These are phyloP conservation scores for Mucor lusitanicus DNA, from an alignment of 371 early-diverging fungal genomes.

Conservation along the genomic window DNA sequence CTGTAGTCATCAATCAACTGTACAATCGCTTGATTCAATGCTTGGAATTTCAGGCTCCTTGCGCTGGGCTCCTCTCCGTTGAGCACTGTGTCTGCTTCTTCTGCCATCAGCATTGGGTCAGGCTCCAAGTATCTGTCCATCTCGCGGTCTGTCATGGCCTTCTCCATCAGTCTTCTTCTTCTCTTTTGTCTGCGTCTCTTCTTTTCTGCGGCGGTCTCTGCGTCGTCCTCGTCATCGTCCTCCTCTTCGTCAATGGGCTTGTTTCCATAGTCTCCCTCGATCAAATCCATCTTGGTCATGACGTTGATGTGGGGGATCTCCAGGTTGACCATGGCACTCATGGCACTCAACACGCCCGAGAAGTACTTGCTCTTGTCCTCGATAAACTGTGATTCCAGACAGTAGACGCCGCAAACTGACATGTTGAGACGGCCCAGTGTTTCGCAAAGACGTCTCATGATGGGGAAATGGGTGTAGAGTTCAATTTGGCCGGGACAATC, in stretches of 20 bases:
- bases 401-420: slow-evolving; percentile 88
- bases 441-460: slow-evolving; percentile 85
- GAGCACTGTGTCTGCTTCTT: slow-evolving; percentile 66
- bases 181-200: slow-evolving; percentile 35
- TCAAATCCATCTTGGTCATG: slow-evolving; percentile 96
- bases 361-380: slow-evolving; percentile 95
- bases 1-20: slow-evolving; percentile 93
- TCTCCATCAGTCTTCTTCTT: slow-evolving; percentile 38
- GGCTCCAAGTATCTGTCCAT: slow-evolving; percentile 82
- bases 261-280: slow-evolving; percentile 57
- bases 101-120: slow-evolving; percentile 81
- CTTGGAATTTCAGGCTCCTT: slow-evolving; percentile 76
- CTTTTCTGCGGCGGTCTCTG: slow-evolving; percentile 27
- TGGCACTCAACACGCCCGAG: slow-evolving; percentile 91
- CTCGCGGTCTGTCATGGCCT: slow-evolving; percentile 46
- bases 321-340: slow-evolving; percentile 94
- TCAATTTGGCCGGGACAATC: slow-evolving; percentile 99
- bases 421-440: slow-evolving; percentile 70
- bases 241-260: slow-evolving; percentile 29
- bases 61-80: slow-evolving; percentile 30
- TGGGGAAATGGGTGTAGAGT: slow-evolving; percentile 97
- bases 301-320: slow-evolving; percentile 97
- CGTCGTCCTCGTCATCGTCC: slow-evolving; percentile 23
- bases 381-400: slow-evolving; percentile 93
- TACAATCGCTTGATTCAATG: slow-evolving; percentile 88